Percentiles rank a stretch among this genome's conserved stretches.
These are phyloP conservation scores for Nemania sp. DNA, from an alignment of 2,329 filamentous ascomycete species.

Conservation along the genomic window DNA sequence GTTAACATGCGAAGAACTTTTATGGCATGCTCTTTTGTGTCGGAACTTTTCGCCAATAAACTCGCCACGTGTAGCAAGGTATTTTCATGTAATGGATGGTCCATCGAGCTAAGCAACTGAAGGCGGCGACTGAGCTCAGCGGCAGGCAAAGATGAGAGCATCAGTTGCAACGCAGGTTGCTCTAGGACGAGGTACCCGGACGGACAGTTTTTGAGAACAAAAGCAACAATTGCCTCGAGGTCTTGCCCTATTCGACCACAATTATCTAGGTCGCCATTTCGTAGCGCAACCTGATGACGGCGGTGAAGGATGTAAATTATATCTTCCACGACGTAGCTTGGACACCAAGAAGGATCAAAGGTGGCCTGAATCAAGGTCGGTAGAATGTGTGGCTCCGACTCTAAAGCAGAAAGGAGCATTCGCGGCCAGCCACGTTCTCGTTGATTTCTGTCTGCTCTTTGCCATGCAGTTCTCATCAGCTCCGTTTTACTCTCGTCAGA, in stretches of 20 bases:
- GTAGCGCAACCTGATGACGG: conserved; percentile 9
- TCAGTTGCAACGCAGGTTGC: conserved; percentile 31
- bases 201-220: conserved; percentile 32
- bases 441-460: conserved; percentile 26
- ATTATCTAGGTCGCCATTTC: background rate
- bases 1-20: conserved; percentile 49
- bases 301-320: conserved; percentile 33
- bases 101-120: conserved; percentile 27
- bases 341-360: conserved; percentile 37
- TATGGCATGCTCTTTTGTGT: conserved; percentile 49
- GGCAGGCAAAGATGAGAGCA: conserved; percentile 19
- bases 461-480: conserved; percentile 35
- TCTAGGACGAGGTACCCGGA: conserved; percentile 34
- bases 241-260: conserved; percentile 5
- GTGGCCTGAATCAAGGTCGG: conserved; percentile 33
- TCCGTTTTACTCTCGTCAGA: conserved; percentile 12
- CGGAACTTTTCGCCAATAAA: conserved; percentile 47
- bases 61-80: conserved; percentile 55
- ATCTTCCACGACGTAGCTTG: conserved; percentile 41
- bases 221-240: conserved; percentile 27
- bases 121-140: conserved; percentile 27
- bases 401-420: conserved; percentile 32
- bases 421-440: conserved; percentile 36
- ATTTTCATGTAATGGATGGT: conserved; percentile 39
- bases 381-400: conserved; percentile 28